Evolutionary conservation across 352 stramenopile genomes (phyloP), one percentile per base, ranked within the genome.

Genomic region (Globisporangium sylvaticum): DNA sequence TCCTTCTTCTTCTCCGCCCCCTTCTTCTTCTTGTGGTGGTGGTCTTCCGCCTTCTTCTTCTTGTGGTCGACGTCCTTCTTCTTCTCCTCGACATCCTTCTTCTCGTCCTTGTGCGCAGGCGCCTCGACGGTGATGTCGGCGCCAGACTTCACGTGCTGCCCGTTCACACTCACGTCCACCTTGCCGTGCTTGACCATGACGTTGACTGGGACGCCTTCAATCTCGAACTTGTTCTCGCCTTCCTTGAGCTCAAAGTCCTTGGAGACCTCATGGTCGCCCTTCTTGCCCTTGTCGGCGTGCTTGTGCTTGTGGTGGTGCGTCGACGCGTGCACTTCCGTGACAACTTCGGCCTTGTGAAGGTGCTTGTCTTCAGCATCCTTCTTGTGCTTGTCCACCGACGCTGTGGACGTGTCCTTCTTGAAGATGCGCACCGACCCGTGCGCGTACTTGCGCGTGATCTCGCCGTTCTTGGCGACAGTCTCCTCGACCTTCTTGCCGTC

Each of bases 361-460:
- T 59, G 39, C 32, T 48, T 55, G 31, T 63, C 52, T 37, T 69
- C 69, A 61, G 69, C 65, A 39, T 32, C 57, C 34, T 71, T 37
- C 55, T 67, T 72, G 44, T 66, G 48, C 53, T 64, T 60, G 18
- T 22, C 18, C 1, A 50, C 42, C 42, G 53, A 18, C 20, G 58
- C 27, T 0, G 60, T 15, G 24, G n/a, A 25, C 12, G 32, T 42
- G 15, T n/a, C 20, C 24, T 72, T 69, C 57, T 67, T 68, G 18
- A 66, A 73, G 15, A 82, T 80, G 39, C 75, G 81, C 57, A 89
- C 80, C 18, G 66, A 75, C 50, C 80, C 83, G 53, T 84, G 79
- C 1, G 79, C 63, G 72, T 89, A 89, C 62, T 81, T 73, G 48
- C 77, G 69, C 50, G 84, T 73, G 52, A 72, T 70, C 60, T 91